phyloP scores from a whole-genome alignment of 495 filamentous ascomycete species.

The Penicillium argentinense region DNA sequence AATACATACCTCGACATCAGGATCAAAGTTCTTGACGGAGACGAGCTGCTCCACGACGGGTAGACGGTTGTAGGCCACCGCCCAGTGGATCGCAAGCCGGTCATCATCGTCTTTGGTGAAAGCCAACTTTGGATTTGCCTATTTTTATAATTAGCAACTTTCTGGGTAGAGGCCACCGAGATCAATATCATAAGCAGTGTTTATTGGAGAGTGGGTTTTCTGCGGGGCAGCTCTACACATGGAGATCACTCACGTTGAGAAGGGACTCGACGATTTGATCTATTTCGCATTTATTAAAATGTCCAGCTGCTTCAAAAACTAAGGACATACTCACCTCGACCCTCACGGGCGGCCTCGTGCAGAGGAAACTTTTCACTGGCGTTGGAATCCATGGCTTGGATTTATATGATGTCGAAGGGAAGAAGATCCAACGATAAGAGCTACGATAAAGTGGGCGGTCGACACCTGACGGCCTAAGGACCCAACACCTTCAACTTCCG shows the following conservation, averaged over 20 bases:
- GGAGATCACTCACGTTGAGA: slow-evolving; percentile 56
- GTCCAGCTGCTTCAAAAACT: not conserved
- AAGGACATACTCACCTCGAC: slow-evolving; percentile 61
- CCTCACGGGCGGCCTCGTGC: slow-evolving; percentile 86
- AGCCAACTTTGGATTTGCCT: slow-evolving; percentile 81
- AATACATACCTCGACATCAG: slow-evolving; percentile 69
- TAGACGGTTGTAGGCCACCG: slow-evolving; percentile 77
- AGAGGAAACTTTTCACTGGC: slow-evolving; percentile 70
- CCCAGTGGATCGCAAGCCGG: slow-evolving; percentile 94
- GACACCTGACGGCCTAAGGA: slow-evolving; percentile 22
- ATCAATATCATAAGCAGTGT: too few species aligned
- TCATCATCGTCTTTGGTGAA: slow-evolving; percentile 80
- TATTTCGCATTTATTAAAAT: slow-evolving; percentile 28
- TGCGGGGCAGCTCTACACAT: slow-evolving; percentile 32
- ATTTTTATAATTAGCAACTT: slow-evolving; percentile 7
- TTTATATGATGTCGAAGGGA: not conserved
- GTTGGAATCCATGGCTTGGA: slow-evolving; percentile 42
- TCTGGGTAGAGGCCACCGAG: too few species aligned
- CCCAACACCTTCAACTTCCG: not conserved
- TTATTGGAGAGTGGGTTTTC: slow-evolving; percentile 11
- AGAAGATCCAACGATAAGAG: slow-evolving; percentile 23
- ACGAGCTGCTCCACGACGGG: slow-evolving; percentile 71
- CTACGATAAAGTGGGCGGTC: slow-evolving; percentile 27
- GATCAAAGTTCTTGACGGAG: slow-evolving; percentile 72
- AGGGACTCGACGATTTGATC: slow-evolving; percentile 72